Conservation (phyloP, 2,329 filamentous ascomycete genomes). For the Ophiocordyceps camponoti-saundersi region DNA sequence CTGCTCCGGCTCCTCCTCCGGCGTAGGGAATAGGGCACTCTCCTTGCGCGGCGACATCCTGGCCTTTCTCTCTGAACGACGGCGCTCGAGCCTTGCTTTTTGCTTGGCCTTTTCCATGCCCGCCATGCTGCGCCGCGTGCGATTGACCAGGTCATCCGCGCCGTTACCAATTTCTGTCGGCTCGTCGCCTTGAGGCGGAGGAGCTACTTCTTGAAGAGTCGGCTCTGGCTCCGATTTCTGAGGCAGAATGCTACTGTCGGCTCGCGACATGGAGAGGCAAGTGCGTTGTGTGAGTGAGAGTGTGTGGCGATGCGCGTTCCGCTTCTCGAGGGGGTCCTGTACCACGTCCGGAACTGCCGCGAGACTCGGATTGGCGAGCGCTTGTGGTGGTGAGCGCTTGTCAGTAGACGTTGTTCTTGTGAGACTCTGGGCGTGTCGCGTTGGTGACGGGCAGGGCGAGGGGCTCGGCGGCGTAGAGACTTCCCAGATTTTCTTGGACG, state of each 20-base stretch:
- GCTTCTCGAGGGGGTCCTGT: conserved; percentile 40
- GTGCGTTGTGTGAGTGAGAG: conserved; percentile 63
- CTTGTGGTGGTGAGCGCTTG: conserved; percentile 22
- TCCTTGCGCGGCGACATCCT: conserved; percentile 21
- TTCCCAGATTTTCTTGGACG: neutral
- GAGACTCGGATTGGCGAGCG: conserved; percentile 38
- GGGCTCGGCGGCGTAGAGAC: neutral
- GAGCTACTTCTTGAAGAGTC: conserved; percentile 1
- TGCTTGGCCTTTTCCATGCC: conserved; percentile 43
- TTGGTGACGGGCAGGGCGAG: neutral
- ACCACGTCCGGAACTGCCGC: conserved; percentile 34
- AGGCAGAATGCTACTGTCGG: conserved; percentile 21
- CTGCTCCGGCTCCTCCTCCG: conserved; percentile 25
- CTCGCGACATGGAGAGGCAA: conserved; percentile 58
- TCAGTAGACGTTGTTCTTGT: neutral
- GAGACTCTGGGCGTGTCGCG: neutral
- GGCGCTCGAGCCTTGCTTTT: conserved; percentile 40
- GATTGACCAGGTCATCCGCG: conserved; percentile 34
- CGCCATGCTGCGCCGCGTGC: conserved; percentile 44
- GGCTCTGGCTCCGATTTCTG: conserved; percentile 14
- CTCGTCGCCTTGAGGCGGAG: neutral
- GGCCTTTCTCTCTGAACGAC: conserved; percentile 30
- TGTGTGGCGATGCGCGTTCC: conserved; percentile 29
- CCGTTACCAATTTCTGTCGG: conserved; percentile 1
- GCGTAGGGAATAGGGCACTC: conserved; percentile 26